Base-by-base conservation (phyloP, 179 eudicot species). In the Heliamphora pulchella region DNA sequence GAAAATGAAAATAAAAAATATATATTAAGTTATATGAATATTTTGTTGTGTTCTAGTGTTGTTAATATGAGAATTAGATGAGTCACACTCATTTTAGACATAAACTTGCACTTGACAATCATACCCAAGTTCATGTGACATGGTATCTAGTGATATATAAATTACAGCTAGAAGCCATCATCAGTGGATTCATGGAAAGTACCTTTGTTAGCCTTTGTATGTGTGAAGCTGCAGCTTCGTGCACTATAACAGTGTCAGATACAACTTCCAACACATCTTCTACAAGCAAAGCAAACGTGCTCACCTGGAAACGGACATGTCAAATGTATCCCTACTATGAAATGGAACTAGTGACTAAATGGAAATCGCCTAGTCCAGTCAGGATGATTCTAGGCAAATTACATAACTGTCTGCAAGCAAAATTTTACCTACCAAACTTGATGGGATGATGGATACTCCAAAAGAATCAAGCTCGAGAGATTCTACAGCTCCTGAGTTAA, bases 141-240 rank as follows among this genome's bases (percentile, higher is more conserved):
- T 31, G 31, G 31, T 31, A 31, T 13, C 18, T 6, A 44, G 50
- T 9, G 7, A 55, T 11, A n/a, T 8, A 46, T 54, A 79, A 5
- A 78, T 57, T 7, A 43, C 69, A 13, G 71, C 31, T 62, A 51
- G 4, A 61, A 11, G 47, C 22, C 58, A 71, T 39, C 39, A 43
- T n/a, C 15, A 63, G 59, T 17, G 46, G 62, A 46, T 31, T 18
- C 71, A 15, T 0, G 0, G 64, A 3, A 65, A 4, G 3, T 85
- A 92, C 97, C 92, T 90, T 92, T 18, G 97, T 90, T 15, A 92
- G 86, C 79, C 94, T 88, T 63, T 89, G 92, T 69, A 92, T 82
- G 58, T 79, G 88, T 8, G 91, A 85, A 59, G 86, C 89, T 55
- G 97, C 94, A 79, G 89, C 90, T 87, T 92, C 91, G 79, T 87